Evolutionary conservation across 2,329 filamentous ascomycete species (phyloP), one percentile per base, ranked within the genome.

Genomic region (Pseudohalonectria lignicola): DNA sequence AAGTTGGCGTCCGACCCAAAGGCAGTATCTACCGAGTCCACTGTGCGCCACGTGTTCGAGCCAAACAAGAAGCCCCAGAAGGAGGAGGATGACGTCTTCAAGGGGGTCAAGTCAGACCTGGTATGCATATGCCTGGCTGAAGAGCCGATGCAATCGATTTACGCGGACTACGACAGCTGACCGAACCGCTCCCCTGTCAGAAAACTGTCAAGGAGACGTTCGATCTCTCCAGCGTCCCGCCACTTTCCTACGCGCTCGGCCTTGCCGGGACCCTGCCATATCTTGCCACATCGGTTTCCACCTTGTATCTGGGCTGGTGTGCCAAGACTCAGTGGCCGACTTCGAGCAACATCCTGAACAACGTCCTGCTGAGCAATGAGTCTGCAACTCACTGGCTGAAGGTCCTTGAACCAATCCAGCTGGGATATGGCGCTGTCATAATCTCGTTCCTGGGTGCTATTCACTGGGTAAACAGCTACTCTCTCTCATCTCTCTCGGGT

Each of bases 401-500:
- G 47, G 57, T 86, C 13, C 67, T 94, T 21, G 87, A 94, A 62
- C 87, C 87, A 11, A 63, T 95, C 38, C 90, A 95, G 60, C 73
- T 95, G 39, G 88, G 86, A 42, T 94, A 93, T 51, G 88, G 90
- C 39, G 90, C 88, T 34, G 77, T 93, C 41, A 92, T 94, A 51
- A 83, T 94, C 50, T 94, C 87, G 20, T 95, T 94, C 69, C 74
- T 95, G 2, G 90, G 90, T 32, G 88, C 88, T 25, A 79, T 94
- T 51, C 90, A 95, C 61, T 95, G 75, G 90, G 83, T 64, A 49
- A 43, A n/a, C n/a, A n/a, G n/a, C n/a, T n/a, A n/a, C n/a, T n/a
- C n/a, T n/a, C n/a, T n/a, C n/a, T 9, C 18, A 34, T 21, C 13
- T 13, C 13, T 23, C 18, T 18, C 9, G 12, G n/a, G 10, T 11